Evolutionary conservation across 805 yeast genomes (phyloP).

Genomic region (Clavispora santaluciae): DNA sequence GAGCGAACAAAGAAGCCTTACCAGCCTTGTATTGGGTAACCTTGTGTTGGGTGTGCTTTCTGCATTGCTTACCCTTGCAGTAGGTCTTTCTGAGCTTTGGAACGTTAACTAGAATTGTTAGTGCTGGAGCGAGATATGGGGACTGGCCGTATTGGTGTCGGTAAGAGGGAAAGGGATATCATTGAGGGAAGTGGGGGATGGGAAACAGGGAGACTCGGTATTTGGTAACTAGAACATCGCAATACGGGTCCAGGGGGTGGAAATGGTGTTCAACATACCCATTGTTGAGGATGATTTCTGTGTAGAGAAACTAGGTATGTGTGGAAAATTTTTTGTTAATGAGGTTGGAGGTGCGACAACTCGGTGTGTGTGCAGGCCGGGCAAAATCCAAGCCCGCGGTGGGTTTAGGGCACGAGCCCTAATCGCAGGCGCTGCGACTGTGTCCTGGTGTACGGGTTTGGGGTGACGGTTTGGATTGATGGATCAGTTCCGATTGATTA

Average conservation of each 20-base stretch:
- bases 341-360: slow-evolving; percentile 2
- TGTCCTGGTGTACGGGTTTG: too few species aligned
- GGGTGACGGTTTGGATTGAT: too few species aligned
- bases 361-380: slow-evolving; percentile 1
- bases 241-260: not conserved
- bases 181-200: not conserved
- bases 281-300: slow-evolving; percentile 17
- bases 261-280: slow-evolving; percentile 13
- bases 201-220: not conserved
- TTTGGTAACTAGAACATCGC: not conserved
- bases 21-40: slow-evolving; percentile 99
- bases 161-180: too few species aligned
- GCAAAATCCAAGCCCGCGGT: not conserved
- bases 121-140: slow-evolving; percentile 2
- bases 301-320: slow-evolving; percentile 5
- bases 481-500: too few species aligned
- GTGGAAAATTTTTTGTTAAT: slow-evolving; percentile 16
- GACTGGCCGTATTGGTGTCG: not conserved
- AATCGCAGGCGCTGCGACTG: not conserved
- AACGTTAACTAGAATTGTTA: slow-evolving; percentile 76
- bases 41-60: slow-evolving; percentile 99
- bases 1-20: slow-evolving; percentile 98
- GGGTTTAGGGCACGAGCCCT: slow-evolving; percentile 11
- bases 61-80: slow-evolving; percentile 99
- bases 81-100: slow-evolving; percentile 99